A percentile compares a stretch with the other conserved stretches of the same genome.
These are phyloP conservation scores for Cercospora brassicicola DNA, from an alignment of 2,329 filamentous ascomycete species.

Conservation along the genomic window DNA sequence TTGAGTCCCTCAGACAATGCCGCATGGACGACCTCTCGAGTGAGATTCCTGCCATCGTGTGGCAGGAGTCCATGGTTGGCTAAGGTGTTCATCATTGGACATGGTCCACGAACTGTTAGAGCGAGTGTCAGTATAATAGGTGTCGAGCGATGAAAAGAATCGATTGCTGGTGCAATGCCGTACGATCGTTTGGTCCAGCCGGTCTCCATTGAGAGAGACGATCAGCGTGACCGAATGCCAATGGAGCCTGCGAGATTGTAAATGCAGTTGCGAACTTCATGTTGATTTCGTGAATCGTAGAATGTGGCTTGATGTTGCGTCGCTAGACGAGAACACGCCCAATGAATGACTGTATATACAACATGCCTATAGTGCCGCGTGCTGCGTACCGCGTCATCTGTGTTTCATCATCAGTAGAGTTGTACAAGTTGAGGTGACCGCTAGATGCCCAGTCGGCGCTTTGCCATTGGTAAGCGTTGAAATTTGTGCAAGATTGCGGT, in stretches of 20 bases:
- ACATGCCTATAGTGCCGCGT: background rate
- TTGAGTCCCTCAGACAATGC: constrained; percentile 26
- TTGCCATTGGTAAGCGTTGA: background rate
- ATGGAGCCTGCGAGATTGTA: background rate
- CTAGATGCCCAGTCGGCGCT: background rate
- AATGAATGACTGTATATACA: background rate
- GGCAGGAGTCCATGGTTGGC: constrained; percentile 29
- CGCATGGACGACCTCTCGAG: constrained; percentile 20
- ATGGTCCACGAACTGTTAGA: constrained; percentile 6
- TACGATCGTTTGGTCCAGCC: constrained; percentile 8
- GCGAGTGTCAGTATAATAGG: background rate
- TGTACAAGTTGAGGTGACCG: background rate
- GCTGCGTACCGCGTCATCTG: background rate
- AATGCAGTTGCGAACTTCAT: background rate
- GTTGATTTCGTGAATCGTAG: background rate
- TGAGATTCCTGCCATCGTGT: constrained; percentile 27
- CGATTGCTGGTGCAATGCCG: background rate
- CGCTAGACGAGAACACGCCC: background rate
- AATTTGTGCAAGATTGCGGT: background rate
- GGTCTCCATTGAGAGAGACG: constrained; percentile 3
- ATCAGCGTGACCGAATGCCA: background rate
- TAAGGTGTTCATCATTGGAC: constrained; percentile 21
- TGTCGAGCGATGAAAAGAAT: background rate
- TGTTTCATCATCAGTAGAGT: background rate
- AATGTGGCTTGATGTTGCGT: background rate